Percentiles rank a stretch among this genome's conserved stretches.
Evolutionary conservation across 2,329 filamentous ascomycete genomes (phyloP).

Genomic region (Alternaria arborescens): DNA sequence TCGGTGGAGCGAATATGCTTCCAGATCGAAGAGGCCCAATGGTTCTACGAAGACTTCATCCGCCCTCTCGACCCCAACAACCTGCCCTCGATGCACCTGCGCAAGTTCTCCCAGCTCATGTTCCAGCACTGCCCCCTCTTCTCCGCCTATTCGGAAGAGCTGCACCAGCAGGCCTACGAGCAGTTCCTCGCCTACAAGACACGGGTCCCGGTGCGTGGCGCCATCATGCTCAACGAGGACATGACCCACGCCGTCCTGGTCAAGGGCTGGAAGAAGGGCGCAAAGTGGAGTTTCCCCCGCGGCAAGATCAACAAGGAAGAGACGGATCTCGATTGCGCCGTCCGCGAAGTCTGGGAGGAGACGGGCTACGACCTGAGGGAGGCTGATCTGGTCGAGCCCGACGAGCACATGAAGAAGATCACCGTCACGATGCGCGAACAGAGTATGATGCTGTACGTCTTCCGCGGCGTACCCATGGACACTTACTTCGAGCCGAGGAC

Average conservation of each 20-base stretch:
- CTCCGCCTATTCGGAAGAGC: conserved; percentile 78
- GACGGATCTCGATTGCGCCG: conserved; percentile 89
- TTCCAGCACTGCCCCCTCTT: conserved; percentile 94
- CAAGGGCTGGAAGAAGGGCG: conserved; percentile 96
- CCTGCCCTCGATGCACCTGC: conserved; percentile 84
- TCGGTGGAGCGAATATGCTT: conserved; percentile 96
- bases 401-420: conserved; percentile 80
- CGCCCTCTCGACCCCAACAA: conserved; percentile 82
- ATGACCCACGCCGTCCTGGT: conserved; percentile 96
- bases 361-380: conserved; percentile 85
- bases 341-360: conserved; percentile 95
- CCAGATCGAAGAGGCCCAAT: conserved; percentile 98
- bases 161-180: conserved; percentile 84
- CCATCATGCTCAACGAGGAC: conserved; percentile 88
- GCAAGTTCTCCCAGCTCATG: conserved; percentile 86
- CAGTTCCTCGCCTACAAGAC: conserved; percentile 96
- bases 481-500: conserved; percentile 89
- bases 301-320: conserved; percentile 99
- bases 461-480: conserved; percentile 86
- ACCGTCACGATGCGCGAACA: conserved; percentile 91
- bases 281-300: conserved; percentile 94
- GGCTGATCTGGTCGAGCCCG: conserved; percentile 75
- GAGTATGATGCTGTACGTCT: conserved; percentile 91
- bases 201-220: conserved; percentile 89
- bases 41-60: conserved; percentile 99